Conservation (phyloP, 495 filamentous ascomycete species). For the Zalerion maritima region DNA sequence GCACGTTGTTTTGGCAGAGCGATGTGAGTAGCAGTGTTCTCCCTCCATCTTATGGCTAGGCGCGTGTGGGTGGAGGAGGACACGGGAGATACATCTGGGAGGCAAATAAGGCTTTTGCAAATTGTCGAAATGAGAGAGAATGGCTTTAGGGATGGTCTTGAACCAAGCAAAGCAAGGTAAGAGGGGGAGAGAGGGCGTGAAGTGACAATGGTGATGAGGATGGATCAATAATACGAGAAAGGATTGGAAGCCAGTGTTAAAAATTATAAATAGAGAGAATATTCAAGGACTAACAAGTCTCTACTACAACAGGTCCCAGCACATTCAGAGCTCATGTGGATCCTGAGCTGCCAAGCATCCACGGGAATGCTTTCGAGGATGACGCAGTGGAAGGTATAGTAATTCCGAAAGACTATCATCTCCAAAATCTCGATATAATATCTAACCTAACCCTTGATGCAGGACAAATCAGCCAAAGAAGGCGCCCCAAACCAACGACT, state of each 20-base stretch:
- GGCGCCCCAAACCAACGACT: conserved; percentile 45
- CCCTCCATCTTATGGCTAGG: neutral
- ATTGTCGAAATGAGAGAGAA: too few species aligned
- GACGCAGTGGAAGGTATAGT: conserved; percentile 94
- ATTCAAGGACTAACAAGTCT: neutral
- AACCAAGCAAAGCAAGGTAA: conserved; percentile 2
- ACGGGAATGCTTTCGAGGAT: conserved; percentile 84
- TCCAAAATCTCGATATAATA: neutral
- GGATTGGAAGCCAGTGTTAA: too few species aligned
- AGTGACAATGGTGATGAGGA: too few species aligned
- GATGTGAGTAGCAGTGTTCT: conserved; percentile 24
- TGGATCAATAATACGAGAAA: too few species aligned
- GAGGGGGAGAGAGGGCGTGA: neutral
- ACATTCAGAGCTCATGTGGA: conserved; percentile 91
- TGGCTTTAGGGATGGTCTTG: too few species aligned
- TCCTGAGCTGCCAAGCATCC: conserved; percentile 74
- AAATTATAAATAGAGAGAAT: too few species aligned
- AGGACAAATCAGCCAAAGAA: conserved; percentile 42
- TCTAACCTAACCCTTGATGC: conserved; percentile 3
- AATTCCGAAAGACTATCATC: neutral
- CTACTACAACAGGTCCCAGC: conserved; percentile 62
- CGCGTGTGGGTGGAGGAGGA: neutral
- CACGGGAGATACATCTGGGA: too few species aligned
- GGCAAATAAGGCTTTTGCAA: too few species aligned
- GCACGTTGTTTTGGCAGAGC: conserved; percentile 77